Evolutionary conservation across 768 basidiomycete species (phyloP).

Genomic region (Rhizopogon roseolus): DNA sequence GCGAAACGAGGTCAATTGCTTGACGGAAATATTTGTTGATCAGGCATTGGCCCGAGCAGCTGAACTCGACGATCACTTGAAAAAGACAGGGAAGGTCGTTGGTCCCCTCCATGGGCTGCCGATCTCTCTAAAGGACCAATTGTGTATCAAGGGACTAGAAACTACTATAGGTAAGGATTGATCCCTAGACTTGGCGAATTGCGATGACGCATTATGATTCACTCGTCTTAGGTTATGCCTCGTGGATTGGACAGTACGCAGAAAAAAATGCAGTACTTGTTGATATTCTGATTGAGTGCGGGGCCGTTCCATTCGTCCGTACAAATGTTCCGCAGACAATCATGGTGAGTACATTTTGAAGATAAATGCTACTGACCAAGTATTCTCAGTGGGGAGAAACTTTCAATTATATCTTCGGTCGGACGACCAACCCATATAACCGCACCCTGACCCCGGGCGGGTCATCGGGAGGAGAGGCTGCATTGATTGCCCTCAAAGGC

Average conservation of each 20-base stretch:
- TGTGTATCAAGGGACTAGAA: constrained; percentile 64
- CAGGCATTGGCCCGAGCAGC: constrained; percentile 59
- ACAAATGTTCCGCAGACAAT: constrained; percentile 78
- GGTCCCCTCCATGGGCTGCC: constrained; percentile 78
- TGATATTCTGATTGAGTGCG: constrained; percentile 57
- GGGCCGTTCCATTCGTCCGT: constrained; percentile 68
- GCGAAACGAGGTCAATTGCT: constrained; percentile 58
- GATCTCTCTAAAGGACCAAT: constrained; percentile 71
- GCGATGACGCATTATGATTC: not conserved
- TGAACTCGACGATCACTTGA: constrained; percentile 59
- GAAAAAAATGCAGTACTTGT: constrained; percentile 52
- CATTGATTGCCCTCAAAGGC: constrained; percentile 51
- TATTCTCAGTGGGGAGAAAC: constrained; percentile 66
- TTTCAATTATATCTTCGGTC: constrained; percentile 73
- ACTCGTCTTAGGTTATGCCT: constrained; percentile 45
- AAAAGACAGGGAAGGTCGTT: constrained; percentile 55
- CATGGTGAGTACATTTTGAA: constrained; percentile 40
- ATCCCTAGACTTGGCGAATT: not conserved
- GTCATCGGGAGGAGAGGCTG: constrained; percentile 82
- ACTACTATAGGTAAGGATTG: constrained; percentile 45
- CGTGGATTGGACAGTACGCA: constrained; percentile 55
- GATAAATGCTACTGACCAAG: not conserved
- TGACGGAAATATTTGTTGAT: constrained; percentile 80
- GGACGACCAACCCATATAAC: constrained; percentile 74
- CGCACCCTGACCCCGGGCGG: constrained; percentile 68